phyloP scores from a whole-genome alignment of 148 eudicot species.

The Amaranthus palmeri region DNA sequence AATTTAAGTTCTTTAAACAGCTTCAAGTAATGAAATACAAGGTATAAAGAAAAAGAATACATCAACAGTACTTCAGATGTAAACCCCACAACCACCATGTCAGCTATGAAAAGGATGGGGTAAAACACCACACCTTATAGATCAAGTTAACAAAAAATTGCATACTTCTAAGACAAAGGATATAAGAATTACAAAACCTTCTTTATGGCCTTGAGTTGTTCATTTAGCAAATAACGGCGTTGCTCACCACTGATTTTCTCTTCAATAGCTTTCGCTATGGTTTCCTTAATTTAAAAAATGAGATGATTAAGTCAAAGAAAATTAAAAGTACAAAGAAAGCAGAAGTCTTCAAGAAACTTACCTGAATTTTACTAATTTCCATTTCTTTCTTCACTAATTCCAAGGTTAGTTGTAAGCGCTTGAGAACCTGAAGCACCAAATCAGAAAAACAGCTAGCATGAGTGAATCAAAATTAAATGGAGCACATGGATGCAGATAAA shows the following conservation, averaged over 20 bases:
- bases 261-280: conserved; percentile 98
- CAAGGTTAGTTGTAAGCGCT: conserved; percentile 74
- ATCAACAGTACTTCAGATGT: not conserved
- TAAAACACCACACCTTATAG: not conserved
- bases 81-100: not conserved
- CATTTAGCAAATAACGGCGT: conserved; percentile 90
- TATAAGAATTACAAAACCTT: conserved; percentile 41
- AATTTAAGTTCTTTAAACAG: not conserved
- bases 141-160: not conserved
- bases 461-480: not conserved
- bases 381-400: conserved; percentile 95
- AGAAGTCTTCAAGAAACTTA: conserved; percentile 28
- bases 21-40: not conserved
- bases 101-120: not conserved
- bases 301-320: conserved; percentile 7
- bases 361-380: conserved; percentile 99
- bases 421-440: conserved; percentile 54
- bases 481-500: not conserved
- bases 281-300: conserved; percentile 48
- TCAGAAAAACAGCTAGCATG: not conserved
- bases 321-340: conserved; percentile 1
- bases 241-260: conserved; percentile 98
- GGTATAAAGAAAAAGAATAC: not conserved
- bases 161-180: not conserved
- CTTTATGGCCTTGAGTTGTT: conserved; percentile 95